Evolutionary conservation across 495 filamentous ascomycete species (phyloP).

Genomic region (Neohortaea acidophila): DNA sequence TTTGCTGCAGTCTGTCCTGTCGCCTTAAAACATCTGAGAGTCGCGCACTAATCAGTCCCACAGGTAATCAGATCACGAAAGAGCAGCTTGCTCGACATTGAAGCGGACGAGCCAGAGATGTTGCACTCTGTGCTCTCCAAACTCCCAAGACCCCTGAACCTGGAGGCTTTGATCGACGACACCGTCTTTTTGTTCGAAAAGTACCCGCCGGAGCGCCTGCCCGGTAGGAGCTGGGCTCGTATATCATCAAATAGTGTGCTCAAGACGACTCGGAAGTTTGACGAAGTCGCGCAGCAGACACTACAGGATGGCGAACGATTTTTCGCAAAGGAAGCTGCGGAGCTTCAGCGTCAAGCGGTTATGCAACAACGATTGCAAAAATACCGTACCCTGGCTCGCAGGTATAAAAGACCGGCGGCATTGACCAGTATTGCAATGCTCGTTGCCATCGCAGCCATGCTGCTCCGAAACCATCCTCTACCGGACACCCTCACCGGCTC

Average conservation of each 20-base stretch:
- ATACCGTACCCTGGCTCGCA: not conserved
- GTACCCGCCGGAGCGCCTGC: slow-evolving; percentile 60
- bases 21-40: too few species aligned
- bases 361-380: slow-evolving; percentile 17
- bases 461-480: not conserved
- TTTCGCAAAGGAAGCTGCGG: slow-evolving; percentile 53
- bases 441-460: slow-evolving; percentile 2
- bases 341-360: slow-evolving; percentile 37
- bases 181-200: slow-evolving; percentile 46
- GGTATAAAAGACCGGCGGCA: slow-evolving; percentile 3
- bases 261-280: slow-evolving; percentile 52
- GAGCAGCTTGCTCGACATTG: slow-evolving; percentile 66
- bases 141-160: slow-evolving; percentile 66
- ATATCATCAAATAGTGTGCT: slow-evolving; percentile 66
- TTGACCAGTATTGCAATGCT: slow-evolving; percentile 3
- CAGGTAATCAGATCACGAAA: slow-evolving; percentile 65
- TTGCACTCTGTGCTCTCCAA: slow-evolving; percentile 79
- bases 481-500: not conserved
- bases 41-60: not conserved
- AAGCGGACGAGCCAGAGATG: slow-evolving; percentile 81
- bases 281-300: slow-evolving; percentile 30
- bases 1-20: slow-evolving; percentile 45
- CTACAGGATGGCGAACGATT: slow-evolving; percentile 45
- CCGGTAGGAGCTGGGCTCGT: slow-evolving; percentile 44
- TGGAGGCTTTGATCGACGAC: slow-evolving; percentile 57